These are phyloP conservation scores for Penicillium soppii DNA, from an alignment of 495 filamentous ascomycete genomes.

Conservation along the genomic window DNA sequence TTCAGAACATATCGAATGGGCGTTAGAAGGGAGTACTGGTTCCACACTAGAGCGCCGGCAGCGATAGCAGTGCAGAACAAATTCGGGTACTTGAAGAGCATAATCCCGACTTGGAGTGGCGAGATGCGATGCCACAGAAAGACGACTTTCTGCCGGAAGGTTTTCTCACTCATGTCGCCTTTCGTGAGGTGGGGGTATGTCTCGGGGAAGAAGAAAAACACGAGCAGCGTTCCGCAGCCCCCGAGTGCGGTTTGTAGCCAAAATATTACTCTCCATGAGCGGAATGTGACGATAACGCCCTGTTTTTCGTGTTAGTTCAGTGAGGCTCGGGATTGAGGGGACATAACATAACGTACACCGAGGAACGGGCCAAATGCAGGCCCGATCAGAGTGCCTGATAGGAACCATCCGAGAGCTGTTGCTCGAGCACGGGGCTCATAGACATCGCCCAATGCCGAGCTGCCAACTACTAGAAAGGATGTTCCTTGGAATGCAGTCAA, in stretches of 20 bases:
- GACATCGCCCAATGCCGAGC: constrained; percentile 63
- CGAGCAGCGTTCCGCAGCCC: constrained; percentile 53
- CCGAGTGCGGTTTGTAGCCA: constrained; percentile 69
- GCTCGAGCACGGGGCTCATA: constrained; percentile 65
- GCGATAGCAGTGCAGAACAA: constrained; percentile 61
- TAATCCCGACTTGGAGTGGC: constrained; percentile 56
- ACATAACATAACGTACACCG: constrained; percentile 32
- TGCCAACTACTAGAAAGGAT: constrained; percentile 64
- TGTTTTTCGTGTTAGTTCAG: constrained; percentile 11
- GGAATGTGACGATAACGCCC: constrained; percentile 69
- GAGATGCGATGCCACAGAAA: constrained; percentile 61
- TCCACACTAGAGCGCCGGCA: constrained; percentile 64
- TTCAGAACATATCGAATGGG: constrained; percentile 75
- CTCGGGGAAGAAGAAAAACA: constrained; percentile 67
- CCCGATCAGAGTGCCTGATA: constrained; percentile 67
- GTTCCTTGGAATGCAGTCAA: constrained; percentile 73
- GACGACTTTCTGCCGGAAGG: constrained; percentile 42
- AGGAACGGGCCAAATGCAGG: constrained; percentile 70
- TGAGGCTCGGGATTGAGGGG: neutral
- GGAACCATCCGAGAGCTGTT: constrained; percentile 68
- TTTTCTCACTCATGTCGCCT: constrained; percentile 52
- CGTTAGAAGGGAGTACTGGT: constrained; percentile 70
- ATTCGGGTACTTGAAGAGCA: constrained; percentile 63
- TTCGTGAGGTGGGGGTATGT: constrained; percentile 62
- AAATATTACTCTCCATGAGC: constrained; percentile 68